Evolutionary conservation across 1,139 yeast genomes (phyloP), one percentile per base, ranked within the genome.

Genomic region (Scheffersomyces illinoinensis): DNA sequence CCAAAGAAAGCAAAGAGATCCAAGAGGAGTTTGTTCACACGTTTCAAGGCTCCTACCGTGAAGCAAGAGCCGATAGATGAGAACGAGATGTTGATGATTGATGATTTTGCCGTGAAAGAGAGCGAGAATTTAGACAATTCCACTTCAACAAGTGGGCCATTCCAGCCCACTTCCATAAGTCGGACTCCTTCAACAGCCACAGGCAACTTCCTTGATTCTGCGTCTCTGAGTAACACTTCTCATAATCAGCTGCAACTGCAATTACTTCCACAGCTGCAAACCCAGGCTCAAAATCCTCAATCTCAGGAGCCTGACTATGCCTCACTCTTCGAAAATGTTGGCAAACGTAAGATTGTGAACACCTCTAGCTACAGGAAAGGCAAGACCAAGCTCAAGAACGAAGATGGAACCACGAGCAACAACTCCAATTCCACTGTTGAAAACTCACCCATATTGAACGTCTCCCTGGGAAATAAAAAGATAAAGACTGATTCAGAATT

Each of bases 291-390:
- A 50, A 23, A 50, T 20, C n/a, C 56, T 59, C 50, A 58, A 21
- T 48, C 23, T 7, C 46, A 56, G 47, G 81, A 76, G 57, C 84
- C 84, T 1, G 82, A 81, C 64, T 81, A 81, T 64, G 83, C 79
- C 2, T 83, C 84, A 4, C 71, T 81, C 43, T 81, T 81, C 64
- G 78, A 79, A 60, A 78, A 78, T 57, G 82, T 81, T 7, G 83
- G 83, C 2, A 81, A 79, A 61, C 67, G 84, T 50, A 76, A 77
- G 61, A 71, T 74, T 23, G 75, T 71, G 17, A 64, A 65, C 52
- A 64, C 71, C 39, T 66, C 71, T 23, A 60, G 65, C 51, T 71
- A 71, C 59, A 65, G 69, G 57, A 76, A 71, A 53, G 56, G 65
- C 17, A 74, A 71, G 56, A 56, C 66, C 4, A 68, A 65, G 55